Base-by-base conservation (phyloP, 371 early-diverging fungal genomes). In the Blakeslea trispora region DNA sequence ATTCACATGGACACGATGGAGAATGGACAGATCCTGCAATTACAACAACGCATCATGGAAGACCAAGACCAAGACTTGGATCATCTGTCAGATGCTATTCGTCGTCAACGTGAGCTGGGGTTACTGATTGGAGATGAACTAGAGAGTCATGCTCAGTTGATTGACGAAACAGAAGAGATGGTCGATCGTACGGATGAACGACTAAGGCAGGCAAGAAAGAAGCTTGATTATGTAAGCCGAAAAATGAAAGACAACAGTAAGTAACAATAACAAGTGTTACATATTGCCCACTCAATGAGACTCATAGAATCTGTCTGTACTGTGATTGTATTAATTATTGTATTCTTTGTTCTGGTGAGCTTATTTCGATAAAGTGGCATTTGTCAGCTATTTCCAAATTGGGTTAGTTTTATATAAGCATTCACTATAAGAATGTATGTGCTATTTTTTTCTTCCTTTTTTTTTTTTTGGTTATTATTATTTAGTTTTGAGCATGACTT, bases 41-140 rank as follows among this genome's bases (percentile, higher is more conserved):
- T 92, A 3, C 92, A 92, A 47, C 80, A 83, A 47, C 78, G 89
- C n/a, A 82, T 90, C 28, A 85, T 91, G 56, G 83, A 87, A 37
- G 89, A 90, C 37, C 93, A 93, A 68, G 93, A 92, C 68, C 61
- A 75, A 18, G 87, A 90, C 53, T 64, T 93, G 48, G 93, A 93
- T 69, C 73, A 75, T 31, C 68, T 93, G 19, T 75, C 80, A 21
- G 75, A 71, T 9, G 75, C 86, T 17, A 76, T 93, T 31, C 73
- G 77, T n/a, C 84, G 91, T 47, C 91, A 93, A 57, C 79, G 83
- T 63, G 85, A 88, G 45, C 63, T 93, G 6, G 93, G 93, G 0
- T 24, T 89, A 24, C 56, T 83, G 66, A 93, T 93, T 56, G 82
- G 82, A 18, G 89, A 90, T 37, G 93, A 93, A 59, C 66, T 93